A percentile compares a stretch with the other conserved stretches of the same genome.
Evolutionary conservation across 192 early-diverging fungal species (phyloP).

Genomic region (Linnemannia hyalina): DNA sequence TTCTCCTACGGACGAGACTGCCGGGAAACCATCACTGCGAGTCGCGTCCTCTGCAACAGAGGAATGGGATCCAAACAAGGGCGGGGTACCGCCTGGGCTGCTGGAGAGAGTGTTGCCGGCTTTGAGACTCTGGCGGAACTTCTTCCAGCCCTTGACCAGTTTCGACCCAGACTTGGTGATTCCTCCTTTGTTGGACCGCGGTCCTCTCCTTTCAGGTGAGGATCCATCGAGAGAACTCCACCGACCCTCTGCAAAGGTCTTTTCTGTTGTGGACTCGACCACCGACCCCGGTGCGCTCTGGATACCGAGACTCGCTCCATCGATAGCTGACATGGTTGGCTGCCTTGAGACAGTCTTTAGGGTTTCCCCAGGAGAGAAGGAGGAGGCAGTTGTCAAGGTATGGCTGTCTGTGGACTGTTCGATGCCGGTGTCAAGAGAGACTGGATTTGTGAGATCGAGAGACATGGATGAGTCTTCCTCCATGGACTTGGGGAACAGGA

Average conservation of each 20-base stretch:
- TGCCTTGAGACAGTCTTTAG: neutral
- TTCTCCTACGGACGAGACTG: neutral
- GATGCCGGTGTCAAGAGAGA: neutral
- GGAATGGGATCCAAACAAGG: neutral
- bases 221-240: neutral
- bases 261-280: neutral
- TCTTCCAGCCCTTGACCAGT: constrained; percentile 27
- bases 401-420: neutral
- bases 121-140: constrained; percentile 20
- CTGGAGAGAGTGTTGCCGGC: neutral
- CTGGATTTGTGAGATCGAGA: neutral
- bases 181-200: neutral
- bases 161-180: constrained; percentile 19
- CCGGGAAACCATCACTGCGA: neutral
- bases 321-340: neutral
- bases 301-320: neutral
- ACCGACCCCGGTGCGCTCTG: neutral
- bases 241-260: neutral
- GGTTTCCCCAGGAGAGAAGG: neutral
- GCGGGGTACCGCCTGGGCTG: neutral
- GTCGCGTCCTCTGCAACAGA: neutral
- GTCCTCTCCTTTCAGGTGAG: neutral
- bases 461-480: neutral
- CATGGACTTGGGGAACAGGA: constrained; percentile 6
- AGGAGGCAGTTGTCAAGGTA: neutral